Evolutionary conservation across 768 basidiomycete genomes (phyloP), one percentile per base, ranked within the genome.

Genomic region (Podaxis sp.): DNA sequence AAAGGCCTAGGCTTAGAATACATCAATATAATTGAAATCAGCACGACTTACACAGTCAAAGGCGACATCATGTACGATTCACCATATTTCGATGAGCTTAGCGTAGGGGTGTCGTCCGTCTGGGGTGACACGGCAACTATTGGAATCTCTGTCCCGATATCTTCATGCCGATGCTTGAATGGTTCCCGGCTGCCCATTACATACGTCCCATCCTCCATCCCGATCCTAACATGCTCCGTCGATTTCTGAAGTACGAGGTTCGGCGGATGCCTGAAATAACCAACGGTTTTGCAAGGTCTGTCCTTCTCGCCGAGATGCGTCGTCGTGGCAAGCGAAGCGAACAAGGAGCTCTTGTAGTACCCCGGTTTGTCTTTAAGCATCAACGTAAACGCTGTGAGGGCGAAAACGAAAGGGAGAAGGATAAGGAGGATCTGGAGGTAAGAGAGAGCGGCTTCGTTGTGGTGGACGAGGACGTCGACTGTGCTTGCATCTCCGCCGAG

Each of bases 331-430:
- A 67, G 49, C n/a, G 66, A 66, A 3, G 59, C 60, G 12, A 68
- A 58, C 40, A 68, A 62, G 1, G 67, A 68, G 41, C 59, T 67
- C 37, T 53, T 48, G 62, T 65, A 68, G 52, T 68, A 70, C 44
- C 67, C 63, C 57, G 60, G 66, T 24, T 59, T 60, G 28, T 63
- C 57, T 10, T 53, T 26, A 22, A 62, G 30, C n/a, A 66, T 68
- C 36, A 64, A n/a, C 7, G 57, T 30, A 1, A 58, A 52, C 4
- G 60, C 46, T 26, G 62, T 5, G 3, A 64, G 22, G 3, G 56
- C 56, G 20, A 70, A 37, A 13, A 62, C 2, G 24, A 64, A 37
- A 6, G 67, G 67, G 24, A 70, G 40, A 20, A 64, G 11, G 13
- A 55, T 49, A n/a, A 70, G 65, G 38, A 67, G 17, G 24, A 67